phyloP scores from a whole-genome alignment of 2,329 filamentous ascomycete genomes.

The Septoria linicola region DNA sequence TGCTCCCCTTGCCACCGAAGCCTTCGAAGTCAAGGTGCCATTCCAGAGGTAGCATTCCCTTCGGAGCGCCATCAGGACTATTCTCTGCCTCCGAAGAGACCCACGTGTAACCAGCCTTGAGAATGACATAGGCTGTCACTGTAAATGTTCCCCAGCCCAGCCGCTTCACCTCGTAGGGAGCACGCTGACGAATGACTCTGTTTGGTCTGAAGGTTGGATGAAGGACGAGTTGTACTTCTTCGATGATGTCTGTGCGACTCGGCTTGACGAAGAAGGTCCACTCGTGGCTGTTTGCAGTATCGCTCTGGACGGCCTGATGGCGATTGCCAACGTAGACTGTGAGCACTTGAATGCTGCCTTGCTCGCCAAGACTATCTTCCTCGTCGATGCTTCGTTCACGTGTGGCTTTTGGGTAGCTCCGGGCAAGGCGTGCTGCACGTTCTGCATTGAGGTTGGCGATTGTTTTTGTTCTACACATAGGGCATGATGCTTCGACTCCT shows the following conservation, averaged over 20 bases:
- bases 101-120: conserved; percentile 48
- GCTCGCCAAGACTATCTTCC: conserved; percentile 27
- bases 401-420: conserved; percentile 41
- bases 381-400: conserved; percentile 40
- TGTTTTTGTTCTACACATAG: conserved; percentile 48
- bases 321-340: conserved; percentile 49
- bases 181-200: conserved; percentile 35
- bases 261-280: conserved; percentile 50
- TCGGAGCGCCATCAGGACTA: conserved; percentile 35
- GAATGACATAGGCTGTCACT: conserved; percentile 41
- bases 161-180: conserved; percentile 44
- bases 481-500: conserved; percentile 44
- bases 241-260: conserved; percentile 46
- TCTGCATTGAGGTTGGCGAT: conserved; percentile 36
- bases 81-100: conserved; percentile 41
- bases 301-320: conserved; percentile 36
- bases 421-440: conserved; percentile 34
- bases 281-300: conserved; percentile 36
- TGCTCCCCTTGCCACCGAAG: conserved; percentile 39
- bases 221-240: conserved; percentile 44
- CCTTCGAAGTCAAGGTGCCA: conserved; percentile 47
- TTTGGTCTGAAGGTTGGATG: conserved; percentile 47
- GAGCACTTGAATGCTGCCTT: conserved; percentile 40
- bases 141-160: conserved; percentile 47
- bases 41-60: conserved; percentile 41